Evolutionary conservation across 1,284 basidiomycete genomes (phyloP), one percentile per base, ranked within the genome.

Genomic region (Moesziomyces aphidis): DNA sequence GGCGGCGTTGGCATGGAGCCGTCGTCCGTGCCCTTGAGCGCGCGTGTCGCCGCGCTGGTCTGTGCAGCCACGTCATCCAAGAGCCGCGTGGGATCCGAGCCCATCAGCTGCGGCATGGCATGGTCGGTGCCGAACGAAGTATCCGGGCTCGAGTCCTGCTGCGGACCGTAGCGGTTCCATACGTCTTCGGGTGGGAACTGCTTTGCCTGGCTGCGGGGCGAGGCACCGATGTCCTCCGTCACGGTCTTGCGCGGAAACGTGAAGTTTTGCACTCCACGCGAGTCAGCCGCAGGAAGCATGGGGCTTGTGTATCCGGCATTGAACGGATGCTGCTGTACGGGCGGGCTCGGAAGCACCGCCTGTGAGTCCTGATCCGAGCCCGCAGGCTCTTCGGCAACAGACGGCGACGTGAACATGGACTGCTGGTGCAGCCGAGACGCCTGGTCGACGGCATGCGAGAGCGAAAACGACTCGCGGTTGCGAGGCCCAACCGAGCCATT

Each of bases 31-130:
- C 78, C 80, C 49, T 82, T 82, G 44, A 82, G 69, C 13, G 80
- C 80, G 42, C 55, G 56, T 4, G 80, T 82, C 6, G 80, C 80
- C 17, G 78, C 76, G 5, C 59, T 59, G 8, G 80, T 78, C 52
- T 82, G 80, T n/a, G 76, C 71, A 1, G 72, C 79, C 3, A 81
- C 59, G 39, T 81, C 79, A 26, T 79, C 76, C 22, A 77, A 44
- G 43, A 81, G 48, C 1, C 60, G 44, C 1, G 66, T 54, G 1
- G 58, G 58, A 39, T 71, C 58, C 13, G 49, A n/a, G 26, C 50
- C 55, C 22, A 39, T 52, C 44, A 46, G 21, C 15, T 44, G 44
- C 26, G 54, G 31, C 39, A 47, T 11, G 55, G 43, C 21, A 46
- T 57, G 36, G 47, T 42, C 39, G 39, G 43, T 34, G 28, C 52